These are phyloP conservation scores for Rhynchosporium graminicola DNA, from an alignment of 2,329 filamentous ascomycete genomes.

Conservation along the genomic window DNA sequence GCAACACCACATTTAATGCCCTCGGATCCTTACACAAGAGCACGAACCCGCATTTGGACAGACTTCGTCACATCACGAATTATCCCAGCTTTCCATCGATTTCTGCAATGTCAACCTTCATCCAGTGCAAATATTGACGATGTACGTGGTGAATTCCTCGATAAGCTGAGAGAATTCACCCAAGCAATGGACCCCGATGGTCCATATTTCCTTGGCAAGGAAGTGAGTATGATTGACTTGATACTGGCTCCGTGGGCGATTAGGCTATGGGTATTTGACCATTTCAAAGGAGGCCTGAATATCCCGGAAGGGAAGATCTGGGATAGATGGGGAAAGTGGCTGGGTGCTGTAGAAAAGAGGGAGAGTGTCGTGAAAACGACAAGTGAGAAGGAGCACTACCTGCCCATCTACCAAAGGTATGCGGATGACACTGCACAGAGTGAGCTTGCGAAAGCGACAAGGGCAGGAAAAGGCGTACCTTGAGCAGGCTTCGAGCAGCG, in stretches of 20 bases:
- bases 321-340: constrained; percentile 66
- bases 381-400: constrained; percentile 67
- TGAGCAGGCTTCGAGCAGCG: constrained; percentile 39
- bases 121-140: constrained; percentile 52
- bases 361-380: constrained; percentile 67
- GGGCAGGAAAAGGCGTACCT: constrained; percentile 63
- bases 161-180: constrained; percentile 59
- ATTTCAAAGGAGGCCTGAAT: constrained; percentile 65
- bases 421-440: constrained; percentile 65
- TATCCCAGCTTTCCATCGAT: constrained; percentile 67
- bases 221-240: constrained; percentile 69
- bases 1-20: constrained; percentile 55
- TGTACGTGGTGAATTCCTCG: constrained; percentile 59
- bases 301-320: constrained; percentile 55
- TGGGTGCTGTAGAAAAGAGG: constrained; percentile 57
- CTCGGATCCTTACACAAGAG: constrained; percentile 61
- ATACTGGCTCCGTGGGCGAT: constrained; percentile 73
- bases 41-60: constrained; percentile 70
- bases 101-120: constrained; percentile 55
- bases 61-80: constrained; percentile 69
- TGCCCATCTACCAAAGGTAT: constrained; percentile 68
- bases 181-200: constrained; percentile 60
- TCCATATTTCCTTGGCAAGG: constrained; percentile 67
- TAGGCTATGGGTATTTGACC: constrained; percentile 71
- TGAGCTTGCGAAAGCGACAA: constrained; percentile 61